Conservation (phyloP, 768 basidiomycete species). For the Psilocybe azurescens region DNA sequence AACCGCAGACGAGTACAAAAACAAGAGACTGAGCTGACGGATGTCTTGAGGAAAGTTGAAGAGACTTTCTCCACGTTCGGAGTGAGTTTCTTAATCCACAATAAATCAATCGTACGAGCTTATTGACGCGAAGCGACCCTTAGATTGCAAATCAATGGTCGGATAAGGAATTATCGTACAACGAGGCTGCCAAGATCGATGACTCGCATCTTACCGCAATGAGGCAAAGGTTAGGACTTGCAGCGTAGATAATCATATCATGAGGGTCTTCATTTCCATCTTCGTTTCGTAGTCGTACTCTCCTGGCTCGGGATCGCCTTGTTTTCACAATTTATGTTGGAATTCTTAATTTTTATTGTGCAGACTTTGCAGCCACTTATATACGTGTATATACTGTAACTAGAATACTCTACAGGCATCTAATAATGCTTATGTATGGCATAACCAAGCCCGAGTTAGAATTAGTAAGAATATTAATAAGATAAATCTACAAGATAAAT, state of each 20-base stretch:
- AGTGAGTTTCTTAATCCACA: slow-evolving; percentile 1
- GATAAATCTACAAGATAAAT: too few relatives aligned
- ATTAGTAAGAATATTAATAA: too few relatives aligned
- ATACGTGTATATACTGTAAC: too few relatives aligned
- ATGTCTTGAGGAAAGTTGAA: slow-evolving; percentile 2
- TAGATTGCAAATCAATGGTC: slow-evolving; percentile 13
- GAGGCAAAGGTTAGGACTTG: slow-evolving; percentile 6
- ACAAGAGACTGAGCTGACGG: slow-evolving; percentile 1
- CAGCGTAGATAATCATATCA: background rate
- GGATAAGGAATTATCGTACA: slow-evolving; percentile 4
- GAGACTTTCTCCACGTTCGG: slow-evolving; percentile 1
- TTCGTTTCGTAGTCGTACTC: background rate
- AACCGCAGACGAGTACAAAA: slow-evolving; percentile 2
- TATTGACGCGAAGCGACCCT: background rate
- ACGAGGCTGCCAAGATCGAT: slow-evolving; percentile 10
- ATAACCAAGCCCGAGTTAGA: too few relatives aligned
- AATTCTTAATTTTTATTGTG: too few relatives aligned
- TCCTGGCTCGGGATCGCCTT: background rate
- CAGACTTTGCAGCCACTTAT: too few relatives aligned
- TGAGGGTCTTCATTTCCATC: too few relatives aligned
- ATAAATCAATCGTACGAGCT: too few relatives aligned
- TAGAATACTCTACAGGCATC: too few relatives aligned
- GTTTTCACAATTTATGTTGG: too few relatives aligned
- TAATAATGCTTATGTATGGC: too few relatives aligned
- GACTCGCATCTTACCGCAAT: slow-evolving; percentile 15